Evolutionary conservation across 2,329 filamentous ascomycete species (phyloP).

Genomic region (Ciborinia camelliae): DNA sequence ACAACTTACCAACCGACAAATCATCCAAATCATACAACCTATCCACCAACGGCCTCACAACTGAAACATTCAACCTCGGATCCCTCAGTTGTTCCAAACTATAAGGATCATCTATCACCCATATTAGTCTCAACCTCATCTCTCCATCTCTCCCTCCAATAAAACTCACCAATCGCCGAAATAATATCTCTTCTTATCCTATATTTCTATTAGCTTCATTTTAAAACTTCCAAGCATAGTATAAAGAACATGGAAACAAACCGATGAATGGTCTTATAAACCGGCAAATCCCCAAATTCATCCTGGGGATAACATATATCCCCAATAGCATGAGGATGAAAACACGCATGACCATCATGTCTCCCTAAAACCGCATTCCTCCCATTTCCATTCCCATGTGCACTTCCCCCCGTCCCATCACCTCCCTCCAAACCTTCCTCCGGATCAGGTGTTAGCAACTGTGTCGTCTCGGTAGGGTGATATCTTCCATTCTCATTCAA

Average conservation of each 20-base stretch:
- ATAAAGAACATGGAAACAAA: slow-evolving; percentile 26
- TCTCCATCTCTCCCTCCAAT: neutral
- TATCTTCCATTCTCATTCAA: neutral
- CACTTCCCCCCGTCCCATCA: slow-evolving; percentile 3
- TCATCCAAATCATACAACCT: slow-evolving; percentile 76
- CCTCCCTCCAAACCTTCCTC: slow-evolving; percentile 23
- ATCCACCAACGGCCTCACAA: slow-evolving; percentile 79
- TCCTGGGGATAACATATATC: slow-evolving; percentile 31
- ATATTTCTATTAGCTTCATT: slow-evolving; percentile 1
- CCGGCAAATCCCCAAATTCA: slow-evolving; percentile 50
- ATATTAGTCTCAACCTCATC: neutral
- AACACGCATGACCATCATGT: slow-evolving; percentile 28
- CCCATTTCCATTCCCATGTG: neutral
- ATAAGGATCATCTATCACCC: slow-evolving; percentile 54
- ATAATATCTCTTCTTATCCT: slow-evolving; percentile 60
- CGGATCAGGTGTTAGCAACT: slow-evolving; percentile 25
- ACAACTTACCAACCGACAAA: slow-evolving; percentile 64
- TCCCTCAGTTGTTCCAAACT: slow-evolving; percentile 75
- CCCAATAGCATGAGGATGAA: slow-evolving; percentile 29
- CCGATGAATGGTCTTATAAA: slow-evolving; percentile 76
- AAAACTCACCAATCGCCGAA: slow-evolving; percentile 58
- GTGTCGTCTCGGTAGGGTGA: slow-evolving; percentile 16
- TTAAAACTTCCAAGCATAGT: neutral
- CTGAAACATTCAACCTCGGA: slow-evolving; percentile 69
- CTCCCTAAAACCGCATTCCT: neutral